Percentiles rank a stretch among this genome's conserved stretches.
phyloP scores from a whole-genome alignment of 257 asterid species.

The Solanum chiquidenum region DNA sequence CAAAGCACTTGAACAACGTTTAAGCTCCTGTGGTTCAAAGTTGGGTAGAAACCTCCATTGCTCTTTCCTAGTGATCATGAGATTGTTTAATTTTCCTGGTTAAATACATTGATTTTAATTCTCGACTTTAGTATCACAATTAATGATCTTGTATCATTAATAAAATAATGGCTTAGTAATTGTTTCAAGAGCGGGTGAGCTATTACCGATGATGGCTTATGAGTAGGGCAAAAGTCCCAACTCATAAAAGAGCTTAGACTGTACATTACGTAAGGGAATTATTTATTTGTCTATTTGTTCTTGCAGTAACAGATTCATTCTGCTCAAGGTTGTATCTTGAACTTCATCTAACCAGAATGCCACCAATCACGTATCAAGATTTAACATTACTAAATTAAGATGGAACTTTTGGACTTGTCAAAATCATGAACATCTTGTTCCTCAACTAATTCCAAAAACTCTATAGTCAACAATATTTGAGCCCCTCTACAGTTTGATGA shows the following conservation, averaged over 20 bases:
- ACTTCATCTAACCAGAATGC: background rate
- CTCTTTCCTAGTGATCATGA: background rate
- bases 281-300: background rate
- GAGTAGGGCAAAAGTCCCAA: background rate
- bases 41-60: background rate
- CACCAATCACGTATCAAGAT: background rate
- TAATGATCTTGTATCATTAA: background rate
- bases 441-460: slow-evolving; percentile 21
- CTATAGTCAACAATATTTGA: background rate
- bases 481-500: background rate
- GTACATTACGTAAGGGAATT: background rate
- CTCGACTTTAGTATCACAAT: background rate
- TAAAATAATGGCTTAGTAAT: background rate
- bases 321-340: background rate
- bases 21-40: background rate
- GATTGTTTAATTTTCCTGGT: background rate
- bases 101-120: background rate
- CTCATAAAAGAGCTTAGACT: background rate
- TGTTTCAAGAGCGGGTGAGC: background rate
- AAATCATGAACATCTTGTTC: slow-evolving; percentile 30
- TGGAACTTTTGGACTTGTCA: background rate
- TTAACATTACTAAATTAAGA: background rate
- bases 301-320: background rate
- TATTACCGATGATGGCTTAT: background rate
- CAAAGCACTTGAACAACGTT: background rate